A percentile compares a stretch with the other conserved stretches of the same genome.
Conservation (phyloP, 495 filamentous ascomycete genomes). For the Neurospora sublineolata region DNA sequence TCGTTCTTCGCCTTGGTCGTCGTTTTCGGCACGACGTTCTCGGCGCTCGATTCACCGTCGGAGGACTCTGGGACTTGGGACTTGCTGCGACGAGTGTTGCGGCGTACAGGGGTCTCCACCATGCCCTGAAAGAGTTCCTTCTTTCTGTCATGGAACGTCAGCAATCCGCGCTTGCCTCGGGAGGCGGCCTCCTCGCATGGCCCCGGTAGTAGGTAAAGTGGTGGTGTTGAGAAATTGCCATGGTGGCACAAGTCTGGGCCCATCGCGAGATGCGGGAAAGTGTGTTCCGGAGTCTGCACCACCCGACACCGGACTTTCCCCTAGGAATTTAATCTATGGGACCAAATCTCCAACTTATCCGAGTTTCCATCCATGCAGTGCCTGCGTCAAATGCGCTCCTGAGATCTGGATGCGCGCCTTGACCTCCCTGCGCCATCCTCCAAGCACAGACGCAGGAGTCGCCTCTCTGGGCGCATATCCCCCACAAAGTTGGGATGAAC, state of each 20-base stretch:
- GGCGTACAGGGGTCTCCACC: constrained; percentile 34
- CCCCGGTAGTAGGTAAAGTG: neutral
- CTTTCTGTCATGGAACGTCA: constrained; percentile 22
- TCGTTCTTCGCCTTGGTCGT: neutral
- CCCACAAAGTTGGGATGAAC: neutral
- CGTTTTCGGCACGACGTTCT: constrained; percentile 9
- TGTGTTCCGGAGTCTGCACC: neutral
- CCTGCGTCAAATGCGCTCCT: neutral
- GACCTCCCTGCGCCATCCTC: neutral
- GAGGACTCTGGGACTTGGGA: constrained; percentile 29
- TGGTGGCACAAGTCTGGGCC: neutral
- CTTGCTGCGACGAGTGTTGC: constrained; percentile 29
- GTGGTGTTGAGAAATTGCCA: neutral
- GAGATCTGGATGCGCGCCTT: neutral
- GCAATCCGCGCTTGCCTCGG: neutral
- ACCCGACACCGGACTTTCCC: neutral
- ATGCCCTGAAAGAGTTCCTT: constrained; percentile 43
- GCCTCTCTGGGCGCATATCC: neutral
- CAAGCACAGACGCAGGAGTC: neutral
- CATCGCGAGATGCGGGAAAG: neutral
- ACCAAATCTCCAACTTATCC: neutral
- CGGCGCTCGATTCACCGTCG: constrained; percentile 33
- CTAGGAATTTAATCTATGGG: neutral
- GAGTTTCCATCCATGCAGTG: neutral
- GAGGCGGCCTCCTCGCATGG: neutral